A percentile compares a stretch with the other conserved stretches of the same genome.
phyloP scores from a whole-genome alignment of 306 rosid species.

The Rosa lucieae region DNA sequence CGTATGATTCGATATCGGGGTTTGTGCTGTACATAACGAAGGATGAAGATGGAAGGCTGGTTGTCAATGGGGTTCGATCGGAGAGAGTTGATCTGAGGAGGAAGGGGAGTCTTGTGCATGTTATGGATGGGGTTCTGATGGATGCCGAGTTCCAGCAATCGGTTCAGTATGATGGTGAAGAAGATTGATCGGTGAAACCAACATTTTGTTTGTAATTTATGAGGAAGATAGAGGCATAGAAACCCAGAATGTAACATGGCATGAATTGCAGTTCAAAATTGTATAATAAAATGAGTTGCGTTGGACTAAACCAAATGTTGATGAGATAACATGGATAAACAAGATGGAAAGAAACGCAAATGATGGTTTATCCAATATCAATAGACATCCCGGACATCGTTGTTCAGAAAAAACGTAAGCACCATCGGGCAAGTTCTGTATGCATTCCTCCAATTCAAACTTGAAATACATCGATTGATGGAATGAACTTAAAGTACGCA shows the following conservation, averaged over 20 bases:
- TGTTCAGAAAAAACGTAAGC: not conserved
- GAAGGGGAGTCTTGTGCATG: conserved; percentile 54
- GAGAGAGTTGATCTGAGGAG: conserved; percentile 54
- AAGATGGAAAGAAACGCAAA: not conserved
- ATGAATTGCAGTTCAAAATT: not conserved
- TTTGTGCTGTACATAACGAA: conserved; percentile 54
- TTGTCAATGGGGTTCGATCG: conserved; percentile 69
- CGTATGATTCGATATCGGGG: conserved; percentile 78
- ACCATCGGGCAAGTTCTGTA: not conserved
- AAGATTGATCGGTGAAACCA: conserved; percentile 9
- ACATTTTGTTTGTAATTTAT: not conserved
- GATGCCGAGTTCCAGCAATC: conserved; percentile 79
- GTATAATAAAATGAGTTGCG: conserved; percentile 1
- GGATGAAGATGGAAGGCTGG: conserved; percentile 58
- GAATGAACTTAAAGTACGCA: conserved; percentile 8
- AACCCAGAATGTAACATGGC: not conserved
- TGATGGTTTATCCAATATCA: not conserved
- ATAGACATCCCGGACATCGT: not conserved
- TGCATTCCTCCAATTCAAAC: conserved; percentile 6
- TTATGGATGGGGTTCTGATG: conserved; percentile 83
- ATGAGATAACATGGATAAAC: not conserved
- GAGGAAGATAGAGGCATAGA: not conserved
- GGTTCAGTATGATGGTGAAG: conserved; percentile 42
- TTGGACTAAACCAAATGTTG: not conserved
- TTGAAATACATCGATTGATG: not conserved